phyloP scores from a whole-genome alignment of 225 moss, liverwort and hornwort species.

The Takakia lepidozioides region DNA sequence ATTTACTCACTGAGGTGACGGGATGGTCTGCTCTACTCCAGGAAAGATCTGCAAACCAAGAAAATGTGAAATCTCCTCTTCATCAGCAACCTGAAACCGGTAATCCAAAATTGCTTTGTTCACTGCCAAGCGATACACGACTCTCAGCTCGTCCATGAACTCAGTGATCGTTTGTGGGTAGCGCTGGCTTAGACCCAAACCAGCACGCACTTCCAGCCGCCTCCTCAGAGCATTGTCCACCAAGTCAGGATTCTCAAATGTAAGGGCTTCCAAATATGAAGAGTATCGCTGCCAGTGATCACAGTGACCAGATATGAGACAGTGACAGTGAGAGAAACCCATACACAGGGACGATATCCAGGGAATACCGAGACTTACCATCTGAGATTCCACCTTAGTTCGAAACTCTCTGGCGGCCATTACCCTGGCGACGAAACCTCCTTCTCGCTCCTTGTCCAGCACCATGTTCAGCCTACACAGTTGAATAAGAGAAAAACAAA shows the following conservation, averaged over 20 bases:
- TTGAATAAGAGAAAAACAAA: neutral
- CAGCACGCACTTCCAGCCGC: conserved; percentile 23
- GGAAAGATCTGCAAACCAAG: conserved; percentile 64
- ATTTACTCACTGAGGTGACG: conserved; percentile 22
- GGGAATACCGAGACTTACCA: no score
- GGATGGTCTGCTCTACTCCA: conserved; percentile 32
- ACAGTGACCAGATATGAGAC: conserved; percentile 1
- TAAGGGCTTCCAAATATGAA: conserved; percentile 42
- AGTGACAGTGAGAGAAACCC: neutral
- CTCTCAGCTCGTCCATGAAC: conserved; percentile 46
- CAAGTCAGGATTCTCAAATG: conserved; percentile 43
- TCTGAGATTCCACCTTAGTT: conserved; percentile 50
- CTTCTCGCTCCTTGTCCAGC: conserved; percentile 58
- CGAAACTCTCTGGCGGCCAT: conserved; percentile 58
- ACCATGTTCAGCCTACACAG: conserved; percentile 54
- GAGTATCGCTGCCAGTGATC: conserved; percentile 40
- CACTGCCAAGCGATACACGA: conserved; percentile 32
- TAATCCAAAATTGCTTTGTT: conserved; percentile 51
- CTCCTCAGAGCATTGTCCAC: conserved; percentile 32
- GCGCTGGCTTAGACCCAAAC: conserved; percentile 25
- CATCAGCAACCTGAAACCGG: conserved; percentile 31
- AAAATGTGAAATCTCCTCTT: conserved; percentile 43
- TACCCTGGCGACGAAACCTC: conserved; percentile 58
- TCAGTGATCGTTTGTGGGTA: conserved; percentile 22
- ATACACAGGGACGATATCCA: no score